These are phyloP conservation scores for Musa acuminata DNA, from an alignment of 176 grass and related monocot species.

Conservation along the genomic window DNA sequence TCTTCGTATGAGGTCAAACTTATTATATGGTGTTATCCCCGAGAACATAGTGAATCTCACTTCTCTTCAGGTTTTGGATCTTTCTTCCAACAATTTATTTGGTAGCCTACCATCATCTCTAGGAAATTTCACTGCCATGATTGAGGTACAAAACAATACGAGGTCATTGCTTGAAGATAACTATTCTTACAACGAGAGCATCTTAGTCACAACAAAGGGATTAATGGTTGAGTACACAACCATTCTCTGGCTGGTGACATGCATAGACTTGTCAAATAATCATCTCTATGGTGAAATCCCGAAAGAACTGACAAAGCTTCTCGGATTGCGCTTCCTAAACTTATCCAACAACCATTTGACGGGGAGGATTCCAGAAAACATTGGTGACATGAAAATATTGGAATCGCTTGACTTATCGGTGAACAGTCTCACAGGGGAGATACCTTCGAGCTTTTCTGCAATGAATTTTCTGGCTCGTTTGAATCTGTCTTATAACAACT, in stretches of 20 bases:
- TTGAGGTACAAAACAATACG: neutral
- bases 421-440: no score
- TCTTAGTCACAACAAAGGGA: neutral
- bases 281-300: neutral
- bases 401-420: no score
- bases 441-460: no score
- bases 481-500: no score
- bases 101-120: neutral
- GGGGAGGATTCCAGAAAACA: no score
- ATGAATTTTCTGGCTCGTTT: no score
- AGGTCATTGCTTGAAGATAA: no score
- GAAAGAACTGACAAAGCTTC: neutral
- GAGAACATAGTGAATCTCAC: neutral
- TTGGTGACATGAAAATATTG: no score
- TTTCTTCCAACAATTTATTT: neutral
- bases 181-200: neutral
- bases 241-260: no score
- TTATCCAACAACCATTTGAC: neutral
- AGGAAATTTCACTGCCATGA: neutral
- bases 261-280: no score
- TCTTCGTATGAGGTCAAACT: conserved; percentile 15
- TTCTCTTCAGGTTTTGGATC: neutral
- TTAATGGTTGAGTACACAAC: neutral
- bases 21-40: neutral
- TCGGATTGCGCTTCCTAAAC: neutral